These are phyloP conservation scores for Paecilomyces sp. DNA, from an alignment of 2,329 filamentous ascomycete species.

Conservation along the genomic window DNA sequence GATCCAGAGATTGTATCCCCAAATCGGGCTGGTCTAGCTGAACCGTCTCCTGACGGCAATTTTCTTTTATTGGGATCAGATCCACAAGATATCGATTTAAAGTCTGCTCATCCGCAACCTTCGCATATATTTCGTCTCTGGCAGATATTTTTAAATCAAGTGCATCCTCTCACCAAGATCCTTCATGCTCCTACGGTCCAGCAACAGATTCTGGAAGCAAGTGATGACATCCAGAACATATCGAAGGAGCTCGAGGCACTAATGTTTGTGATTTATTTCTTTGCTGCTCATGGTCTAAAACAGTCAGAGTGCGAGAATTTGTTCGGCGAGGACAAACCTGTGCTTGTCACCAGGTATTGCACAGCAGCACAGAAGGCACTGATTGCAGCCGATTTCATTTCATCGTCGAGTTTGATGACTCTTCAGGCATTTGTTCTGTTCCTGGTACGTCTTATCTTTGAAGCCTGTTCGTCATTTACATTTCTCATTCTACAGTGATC, in stretches of 20 bases:
- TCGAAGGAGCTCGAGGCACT: slow-evolving; percentile 47
- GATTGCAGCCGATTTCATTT: neutral
- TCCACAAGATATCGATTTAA: slow-evolving; percentile 24
- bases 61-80: neutral
- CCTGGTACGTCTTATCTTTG: neutral
- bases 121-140: slow-evolving; percentile 18
- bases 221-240: slow-evolving; percentile 9
- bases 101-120: slow-evolving; percentile 32
- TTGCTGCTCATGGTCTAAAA: slow-evolving; percentile 50
- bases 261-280: slow-evolving; percentile 60
- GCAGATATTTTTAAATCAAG: slow-evolving; percentile 19
- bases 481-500: neutral
- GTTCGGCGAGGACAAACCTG: slow-evolving; percentile 25
- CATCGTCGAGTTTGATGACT: neutral
- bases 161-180: slow-evolving; percentile 67
- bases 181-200: slow-evolving; percentile 55
- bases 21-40: neutral
- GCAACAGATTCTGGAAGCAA: slow-evolving; percentile 17
- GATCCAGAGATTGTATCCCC: neutral
- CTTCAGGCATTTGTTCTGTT: slow-evolving; percentile 2
- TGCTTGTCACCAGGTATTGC: slow-evolving; percentile 27
- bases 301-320: slow-evolving; percentile 44
- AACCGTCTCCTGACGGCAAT: neutral
- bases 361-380: neutral
- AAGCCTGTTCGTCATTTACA: neutral